A percentile compares a stretch with the other conserved stretches of the same genome.
phyloP scores from a whole-genome alignment of 2,329 filamentous ascomycete species.

The Alternaria metachromatica region DNA sequence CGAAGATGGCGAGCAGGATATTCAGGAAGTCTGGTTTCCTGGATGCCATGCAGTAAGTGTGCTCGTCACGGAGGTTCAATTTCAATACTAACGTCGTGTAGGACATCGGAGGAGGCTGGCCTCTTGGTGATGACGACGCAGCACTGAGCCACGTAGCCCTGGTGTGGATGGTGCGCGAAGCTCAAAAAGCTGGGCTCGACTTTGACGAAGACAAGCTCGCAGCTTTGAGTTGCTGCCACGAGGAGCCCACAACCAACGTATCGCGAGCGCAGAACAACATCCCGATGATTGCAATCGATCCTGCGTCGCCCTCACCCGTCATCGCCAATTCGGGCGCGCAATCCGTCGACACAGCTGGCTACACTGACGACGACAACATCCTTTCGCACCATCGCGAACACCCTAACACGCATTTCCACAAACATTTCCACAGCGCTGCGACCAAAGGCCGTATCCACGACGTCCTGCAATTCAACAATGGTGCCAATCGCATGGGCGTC shows the following conservation, averaged over 20 bases:
- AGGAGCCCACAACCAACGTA: conserved; percentile 29
- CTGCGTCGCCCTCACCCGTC: conserved; percentile 28
- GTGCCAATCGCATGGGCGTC: conserved; percentile 63
- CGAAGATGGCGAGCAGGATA: conserved; percentile 67
- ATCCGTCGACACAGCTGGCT: conserved; percentile 2
- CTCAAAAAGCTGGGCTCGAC: conserved; percentile 68
- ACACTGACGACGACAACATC: conserved; percentile 26
- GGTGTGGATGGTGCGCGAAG: conserved; percentile 73
- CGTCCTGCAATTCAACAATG: conserved; percentile 69
- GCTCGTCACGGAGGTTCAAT: neutral
- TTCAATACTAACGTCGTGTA: conserved; percentile 16
- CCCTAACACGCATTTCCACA: conserved; percentile 57
- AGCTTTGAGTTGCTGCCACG: conserved; percentile 68
- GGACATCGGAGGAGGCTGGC: conserved; percentile 81
- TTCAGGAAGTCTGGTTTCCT: conserved; percentile 81
- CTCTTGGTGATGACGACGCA: conserved; percentile 60
- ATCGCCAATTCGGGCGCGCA: neutral
- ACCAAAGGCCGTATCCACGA: conserved; percentile 69
- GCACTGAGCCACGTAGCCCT: conserved; percentile 72
- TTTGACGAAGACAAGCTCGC: conserved; percentile 74
- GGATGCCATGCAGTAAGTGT: conserved; percentile 69
- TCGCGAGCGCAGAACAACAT: conserved; percentile 18
- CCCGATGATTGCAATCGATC: conserved; percentile 43
- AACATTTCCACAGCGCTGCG: conserved; percentile 64
- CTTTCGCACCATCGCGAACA: conserved; percentile 24